Base-by-base conservation (phyloP, 768 basidiomycete genomes). In the Hydnomerulius pinastri region DNA sequence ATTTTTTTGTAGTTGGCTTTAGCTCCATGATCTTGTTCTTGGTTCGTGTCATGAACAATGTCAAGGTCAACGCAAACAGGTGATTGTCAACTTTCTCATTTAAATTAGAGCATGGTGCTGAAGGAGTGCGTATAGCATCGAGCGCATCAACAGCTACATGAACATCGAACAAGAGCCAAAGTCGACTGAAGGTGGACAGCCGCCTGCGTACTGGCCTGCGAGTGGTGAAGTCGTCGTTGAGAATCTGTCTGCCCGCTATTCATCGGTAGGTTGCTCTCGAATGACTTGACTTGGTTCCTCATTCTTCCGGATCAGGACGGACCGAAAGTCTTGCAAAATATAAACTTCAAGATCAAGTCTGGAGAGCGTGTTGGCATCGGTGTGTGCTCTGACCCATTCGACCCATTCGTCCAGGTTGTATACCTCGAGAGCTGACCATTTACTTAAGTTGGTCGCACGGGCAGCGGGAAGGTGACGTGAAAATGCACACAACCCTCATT, bases 171-270 rank as follows among this genome's bases (percentile, higher is more conserved):
- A 80, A 50, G 83, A 85, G 59, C 73, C 75, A 0, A 67, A 70
- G 46, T 53, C 74, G 1, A 70, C 70, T 0, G 54, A 65, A 24
- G 53, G 67, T 9, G 75, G 76, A 4, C 61, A 74, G 20, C 83
- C 83, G 4, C 82, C 83, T 5, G 83, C 83, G 0, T 78, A 82
- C 50, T 86, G 83, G 83, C 83, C 83, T 4, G 71, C 82, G 1
- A 78, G 77, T 20, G 83, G 83, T 2, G 67, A 72, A 12, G 67
- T 85, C n/a, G 57, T 66, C 6, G 76, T 82, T 2, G 76, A 84
- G 50, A 71, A 76, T 28, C 65, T 85, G 5, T 76, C 72, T 9
- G 83, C 83, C 0, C 65, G 71, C 38, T 81, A 80, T 54, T 75
- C 74, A 20, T 37, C 46, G 2, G 72, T 72, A 50, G 17, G 64